Evolutionary conservation across 805 yeast genomes (phyloP).

Genomic region (Brettanomyces bruxellensis): DNA sequence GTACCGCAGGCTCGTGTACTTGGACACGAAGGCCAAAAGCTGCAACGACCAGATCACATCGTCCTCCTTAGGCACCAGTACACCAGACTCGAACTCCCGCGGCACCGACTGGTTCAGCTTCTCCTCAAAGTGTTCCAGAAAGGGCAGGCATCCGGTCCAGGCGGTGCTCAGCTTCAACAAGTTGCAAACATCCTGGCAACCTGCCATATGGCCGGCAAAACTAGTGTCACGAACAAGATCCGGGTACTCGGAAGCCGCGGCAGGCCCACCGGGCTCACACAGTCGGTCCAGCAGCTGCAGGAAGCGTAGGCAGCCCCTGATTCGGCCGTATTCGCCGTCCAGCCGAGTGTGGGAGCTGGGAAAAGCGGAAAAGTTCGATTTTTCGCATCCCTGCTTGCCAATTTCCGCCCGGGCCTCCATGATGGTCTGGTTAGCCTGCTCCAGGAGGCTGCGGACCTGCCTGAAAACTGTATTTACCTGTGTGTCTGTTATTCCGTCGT

Average conservation of each 20-base stretch:
- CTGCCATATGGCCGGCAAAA: constrained; percentile 18
- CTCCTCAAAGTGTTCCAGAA: constrained; percentile 13
- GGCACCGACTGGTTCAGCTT: constrained; percentile 29
- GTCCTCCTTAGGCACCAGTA: constrained; percentile 83
- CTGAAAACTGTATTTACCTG: constrained; percentile 18
- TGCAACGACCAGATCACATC: constrained; percentile 93
- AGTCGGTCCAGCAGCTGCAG: constrained; percentile 20
- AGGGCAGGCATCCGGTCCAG: constrained; percentile 12
- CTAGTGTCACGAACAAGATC: constrained; percentile 17
- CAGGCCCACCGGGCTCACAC: too few species aligned
- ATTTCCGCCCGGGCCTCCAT: constrained; percentile 20
- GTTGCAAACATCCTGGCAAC: constrained; percentile 21
- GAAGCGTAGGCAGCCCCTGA: constrained; percentile 19
- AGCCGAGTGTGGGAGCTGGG: neutral
- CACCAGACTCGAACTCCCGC: constrained; percentile 53
- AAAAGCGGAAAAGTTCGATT: neutral
- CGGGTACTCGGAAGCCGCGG: constrained; percentile 10
- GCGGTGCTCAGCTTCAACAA: constrained; percentile 15
- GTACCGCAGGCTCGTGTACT: constrained; percentile 73
- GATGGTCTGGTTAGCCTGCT: constrained; percentile 19
- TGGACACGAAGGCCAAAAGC: constrained; percentile 84
- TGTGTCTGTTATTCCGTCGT: constrained; percentile 11
- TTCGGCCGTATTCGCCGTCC: constrained; percentile 18
- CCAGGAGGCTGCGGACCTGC: constrained; percentile 19
- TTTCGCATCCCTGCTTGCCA: constrained; percentile 9